phyloP scores from a whole-genome alignment of 129 eudicot genomes.

The Gnaphalium uliginosum region DNA sequence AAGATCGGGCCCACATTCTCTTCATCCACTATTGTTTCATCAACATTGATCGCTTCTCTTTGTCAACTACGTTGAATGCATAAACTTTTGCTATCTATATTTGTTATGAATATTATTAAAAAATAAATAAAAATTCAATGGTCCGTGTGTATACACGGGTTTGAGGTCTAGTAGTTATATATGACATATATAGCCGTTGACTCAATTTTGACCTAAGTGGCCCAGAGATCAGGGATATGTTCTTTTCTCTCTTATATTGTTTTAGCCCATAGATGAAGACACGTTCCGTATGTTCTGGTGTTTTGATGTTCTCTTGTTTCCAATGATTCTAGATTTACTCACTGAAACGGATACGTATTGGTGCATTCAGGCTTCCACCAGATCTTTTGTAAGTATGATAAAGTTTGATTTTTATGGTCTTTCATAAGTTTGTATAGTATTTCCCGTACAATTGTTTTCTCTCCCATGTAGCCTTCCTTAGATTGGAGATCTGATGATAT shows the following conservation, averaged over 20 bases:
- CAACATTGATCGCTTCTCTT: no score
- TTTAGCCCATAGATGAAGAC: slow-evolving; percentile 11
- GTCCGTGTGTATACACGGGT: no score
- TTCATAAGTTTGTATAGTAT: neutral
- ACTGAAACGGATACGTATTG: slow-evolving; percentile 85
- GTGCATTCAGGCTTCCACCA: slow-evolving; percentile 89
- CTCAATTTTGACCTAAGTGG: neutral
- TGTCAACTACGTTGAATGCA: no score
- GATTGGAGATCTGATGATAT: neutral
- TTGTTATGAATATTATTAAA: no score
- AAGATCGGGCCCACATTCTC: no score
- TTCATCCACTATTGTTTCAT: no score
- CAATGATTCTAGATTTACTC: slow-evolving; percentile 62
- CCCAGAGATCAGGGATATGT: neutral
- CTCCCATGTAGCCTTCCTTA: neutral
- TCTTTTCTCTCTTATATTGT: neutral
- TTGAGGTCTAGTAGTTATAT: no score
- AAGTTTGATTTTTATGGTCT: slow-evolving; percentile 2
- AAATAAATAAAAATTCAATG: no score
- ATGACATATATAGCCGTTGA: neutral
- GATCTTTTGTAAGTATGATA: slow-evolving; percentile 72
- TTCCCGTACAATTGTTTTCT: neutral
- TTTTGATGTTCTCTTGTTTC: slow-evolving; percentile 10
- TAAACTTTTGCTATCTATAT: no score
- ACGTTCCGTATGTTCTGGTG: neutral